These are phyloP conservation scores for Ogataea wickerhamii DNA, from an alignment of 805 yeast species.

Conservation along the genomic window DNA sequence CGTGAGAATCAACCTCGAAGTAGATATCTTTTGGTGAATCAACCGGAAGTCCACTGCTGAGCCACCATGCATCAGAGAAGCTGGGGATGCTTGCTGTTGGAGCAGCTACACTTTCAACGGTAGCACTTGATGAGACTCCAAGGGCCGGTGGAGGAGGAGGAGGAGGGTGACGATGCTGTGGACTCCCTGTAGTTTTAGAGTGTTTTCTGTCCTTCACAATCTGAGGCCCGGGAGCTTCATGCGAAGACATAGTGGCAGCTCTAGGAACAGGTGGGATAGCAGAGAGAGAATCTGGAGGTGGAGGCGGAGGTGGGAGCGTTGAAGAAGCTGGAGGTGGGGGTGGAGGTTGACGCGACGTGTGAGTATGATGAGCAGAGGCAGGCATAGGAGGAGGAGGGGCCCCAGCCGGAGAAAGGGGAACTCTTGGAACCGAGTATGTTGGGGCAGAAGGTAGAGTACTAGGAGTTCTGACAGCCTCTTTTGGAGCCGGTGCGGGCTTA, in stretches of 20 bases:
- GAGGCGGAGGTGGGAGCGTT: conserved; percentile 14
- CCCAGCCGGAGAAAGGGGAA: not conserved
- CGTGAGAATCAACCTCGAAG: conserved; percentile 62
- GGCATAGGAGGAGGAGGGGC: conserved; percentile 19
- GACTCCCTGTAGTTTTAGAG: conserved; percentile 2
- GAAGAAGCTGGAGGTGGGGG: not conserved
- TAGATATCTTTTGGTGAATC: conserved; percentile 45
- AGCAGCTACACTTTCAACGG: conserved; percentile 3
- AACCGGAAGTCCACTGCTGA: conserved; percentile 54
- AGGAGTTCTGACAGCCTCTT: not conserved
- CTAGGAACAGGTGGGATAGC: conserved; percentile 23
- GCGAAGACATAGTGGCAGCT: conserved; percentile 13
- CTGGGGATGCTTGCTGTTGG: conserved; percentile 20
- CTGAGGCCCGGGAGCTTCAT: conserved; percentile 11
- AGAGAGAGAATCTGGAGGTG: conserved; percentile 22
- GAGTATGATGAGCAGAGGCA: conserved; percentile 13
- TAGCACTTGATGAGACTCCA: conserved; percentile 3
- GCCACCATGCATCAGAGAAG: conserved; percentile 59
- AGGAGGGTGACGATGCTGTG: conserved; percentile 8
- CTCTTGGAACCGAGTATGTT: conserved; percentile 1
- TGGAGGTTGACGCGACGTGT: conserved; percentile 2
- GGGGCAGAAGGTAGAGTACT: conserved; percentile 7
- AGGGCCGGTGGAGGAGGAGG: conserved; percentile 18
- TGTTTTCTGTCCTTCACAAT: not conserved
- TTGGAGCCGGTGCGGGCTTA: conserved; percentile 1